Evolutionary conservation across 768 basidiomycete genomes (phyloP).

Genomic region (Auricularia sp.): DNA sequence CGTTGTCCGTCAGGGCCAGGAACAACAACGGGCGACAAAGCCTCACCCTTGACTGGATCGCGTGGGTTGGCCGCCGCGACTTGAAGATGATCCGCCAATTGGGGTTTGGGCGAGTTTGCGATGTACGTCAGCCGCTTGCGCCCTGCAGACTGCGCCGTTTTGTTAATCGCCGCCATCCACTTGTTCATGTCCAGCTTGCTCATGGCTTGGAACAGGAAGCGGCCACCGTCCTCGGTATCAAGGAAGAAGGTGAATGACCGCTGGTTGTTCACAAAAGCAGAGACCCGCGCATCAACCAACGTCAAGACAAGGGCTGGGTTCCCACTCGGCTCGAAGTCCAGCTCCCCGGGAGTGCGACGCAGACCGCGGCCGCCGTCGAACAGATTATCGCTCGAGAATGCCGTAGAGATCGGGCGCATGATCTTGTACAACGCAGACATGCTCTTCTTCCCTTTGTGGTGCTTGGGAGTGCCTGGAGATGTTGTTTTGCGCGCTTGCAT

Average conservation of each 20-base stretch:
- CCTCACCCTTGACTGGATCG: slow-evolving; percentile 69
- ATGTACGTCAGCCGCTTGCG: slow-evolving; percentile 75
- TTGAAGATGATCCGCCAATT: slow-evolving; percentile 67
- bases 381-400: slow-evolving; percentile 59
- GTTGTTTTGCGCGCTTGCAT: slow-evolving; percentile 51
- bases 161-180: slow-evolving; percentile 69
- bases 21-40: too few relatives aligned
- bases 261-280: slow-evolving; percentile 67
- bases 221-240: slow-evolving; percentile 80
- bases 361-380: slow-evolving; percentile 25
- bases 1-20: slow-evolving; percentile 3
- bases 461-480: slow-evolving; percentile 39
- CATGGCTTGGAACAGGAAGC: slow-evolving; percentile 67
- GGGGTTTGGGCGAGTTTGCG: slow-evolving; percentile 63
- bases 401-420: slow-evolving; percentile 84
- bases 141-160: slow-evolving; percentile 62
- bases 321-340: slow-evolving; percentile 62
- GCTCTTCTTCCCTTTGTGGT: slow-evolving; percentile 81
- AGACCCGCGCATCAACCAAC: slow-evolving; percentile 60
- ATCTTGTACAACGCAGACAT: slow-evolving; percentile 74
- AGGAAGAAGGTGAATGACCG: slow-evolving; percentile 76
- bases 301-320: slow-evolving; percentile 71
- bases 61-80: slow-evolving; percentile 41
- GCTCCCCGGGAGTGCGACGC: slow-evolving; percentile 58
- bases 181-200: slow-evolving; percentile 60